These are phyloP conservation scores for Exophiala lecanii-corni DNA, from an alignment of 2,329 filamentous ascomycete species.

Conservation along the genomic window DNA sequence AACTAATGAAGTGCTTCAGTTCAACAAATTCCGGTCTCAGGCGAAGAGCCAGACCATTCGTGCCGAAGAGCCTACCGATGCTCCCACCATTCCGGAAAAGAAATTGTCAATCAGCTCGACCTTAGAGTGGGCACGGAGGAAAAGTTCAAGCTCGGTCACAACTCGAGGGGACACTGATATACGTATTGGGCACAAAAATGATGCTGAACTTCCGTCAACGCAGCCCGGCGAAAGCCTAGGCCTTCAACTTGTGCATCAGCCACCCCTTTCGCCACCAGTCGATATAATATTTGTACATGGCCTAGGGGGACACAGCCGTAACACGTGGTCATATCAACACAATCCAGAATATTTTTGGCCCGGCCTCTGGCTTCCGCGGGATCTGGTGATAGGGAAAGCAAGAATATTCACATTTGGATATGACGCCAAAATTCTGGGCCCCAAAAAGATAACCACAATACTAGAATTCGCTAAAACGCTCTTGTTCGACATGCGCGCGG, in stretches of 20 bases:
- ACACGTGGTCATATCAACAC: constrained; percentile 36
- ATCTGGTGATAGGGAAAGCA: constrained; percentile 23
- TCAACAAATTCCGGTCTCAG: too few species aligned
- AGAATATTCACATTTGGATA: constrained; percentile 31
- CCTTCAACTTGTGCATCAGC: too few species aligned
- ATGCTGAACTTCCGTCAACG: too few species aligned
- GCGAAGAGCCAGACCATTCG: too few species aligned
- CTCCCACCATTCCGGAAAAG: not conserved
- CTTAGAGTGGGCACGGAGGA: not conserved
- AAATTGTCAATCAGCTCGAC: not conserved
- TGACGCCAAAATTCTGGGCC: constrained; percentile 16
- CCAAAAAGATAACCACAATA: constrained; percentile 9
- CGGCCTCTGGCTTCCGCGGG: constrained; percentile 34
- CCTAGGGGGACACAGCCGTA: constrained; percentile 35
- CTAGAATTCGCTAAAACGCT: constrained; percentile 19
- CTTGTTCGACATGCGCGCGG: constrained; percentile 8
- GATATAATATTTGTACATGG: constrained; percentile 37
- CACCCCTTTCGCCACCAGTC: too few species aligned
- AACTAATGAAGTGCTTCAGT: too few species aligned
- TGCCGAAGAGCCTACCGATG: too few species aligned
- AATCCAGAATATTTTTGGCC: constrained; percentile 37
- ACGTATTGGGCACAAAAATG: too few species aligned
- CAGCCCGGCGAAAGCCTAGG: too few species aligned
- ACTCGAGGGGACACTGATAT: too few species aligned
- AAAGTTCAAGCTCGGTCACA: not conserved